These are phyloP conservation scores for Calocybe gangraenosa DNA, from an alignment of 768 basidiomycete species.

Conservation along the genomic window DNA sequence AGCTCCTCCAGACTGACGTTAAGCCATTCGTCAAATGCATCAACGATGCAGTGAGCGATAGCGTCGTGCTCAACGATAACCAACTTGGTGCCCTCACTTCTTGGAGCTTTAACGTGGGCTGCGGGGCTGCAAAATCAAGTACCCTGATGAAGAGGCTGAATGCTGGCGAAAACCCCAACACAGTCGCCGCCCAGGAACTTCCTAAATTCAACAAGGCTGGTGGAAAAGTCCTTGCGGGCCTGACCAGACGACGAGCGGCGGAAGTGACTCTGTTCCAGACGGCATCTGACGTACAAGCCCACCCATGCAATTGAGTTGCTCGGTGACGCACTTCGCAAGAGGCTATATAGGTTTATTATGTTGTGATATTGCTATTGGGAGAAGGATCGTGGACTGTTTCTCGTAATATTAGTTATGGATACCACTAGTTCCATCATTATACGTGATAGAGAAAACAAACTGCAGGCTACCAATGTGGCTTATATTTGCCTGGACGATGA, in stretches of 20 bases:
- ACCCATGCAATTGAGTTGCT: conserved; percentile 16
- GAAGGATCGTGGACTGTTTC: background rate
- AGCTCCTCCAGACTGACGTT: conserved; percentile 24
- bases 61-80: conserved; percentile 24
- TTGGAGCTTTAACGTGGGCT: conserved; percentile 26
- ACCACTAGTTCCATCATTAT: too few relatives aligned
- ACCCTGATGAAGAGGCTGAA: conserved; percentile 26
- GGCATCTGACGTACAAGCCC: conserved; percentile 20
- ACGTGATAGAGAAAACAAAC: too few relatives aligned
- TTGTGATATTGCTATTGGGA: background rate
- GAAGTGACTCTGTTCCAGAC: conserved; percentile 27
- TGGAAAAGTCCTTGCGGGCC: conserved; percentile 21
- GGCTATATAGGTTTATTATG: too few relatives aligned
- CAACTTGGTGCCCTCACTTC: conserved; percentile 25
- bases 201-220: conserved; percentile 26
- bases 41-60: conserved; percentile 20
- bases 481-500: too few relatives aligned
- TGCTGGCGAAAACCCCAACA: conserved; percentile 23
- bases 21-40: conserved; percentile 21
- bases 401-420: too few relatives aligned
- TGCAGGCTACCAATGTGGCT: too few relatives aligned
- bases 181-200: conserved; percentile 23
- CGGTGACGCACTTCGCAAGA: too few relatives aligned
- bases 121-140: conserved; percentile 20
- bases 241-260: conserved; percentile 21